These are phyloP conservation scores for Aspergillus spinulosporus DNA, from an alignment of 2,329 filamentous ascomycete genomes.

Conservation along the genomic window DNA sequence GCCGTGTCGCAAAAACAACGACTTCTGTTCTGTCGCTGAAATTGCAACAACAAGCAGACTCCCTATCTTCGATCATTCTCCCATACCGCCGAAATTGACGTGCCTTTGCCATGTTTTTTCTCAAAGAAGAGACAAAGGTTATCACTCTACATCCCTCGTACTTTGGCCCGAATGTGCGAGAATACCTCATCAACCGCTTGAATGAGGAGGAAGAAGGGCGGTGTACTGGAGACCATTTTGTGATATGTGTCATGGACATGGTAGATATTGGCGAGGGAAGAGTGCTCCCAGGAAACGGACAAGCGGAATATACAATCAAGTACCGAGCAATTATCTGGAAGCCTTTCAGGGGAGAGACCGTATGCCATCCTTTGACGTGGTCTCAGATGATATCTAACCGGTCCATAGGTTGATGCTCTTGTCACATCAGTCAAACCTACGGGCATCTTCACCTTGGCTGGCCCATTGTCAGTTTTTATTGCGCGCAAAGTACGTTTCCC, in stretches of 20 bases:
- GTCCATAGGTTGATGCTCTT: constrained; percentile 79
- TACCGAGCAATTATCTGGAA: constrained; percentile 97
- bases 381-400: constrained; percentile 29
- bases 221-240: constrained; percentile 93
- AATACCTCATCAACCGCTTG: constrained; percentile 85
- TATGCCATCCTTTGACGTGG: constrained; percentile 51
- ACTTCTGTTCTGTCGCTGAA: neutral
- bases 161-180: constrained; percentile 90
- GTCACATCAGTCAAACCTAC: constrained; percentile 88
- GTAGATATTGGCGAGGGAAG: constrained; percentile 92
- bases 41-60: neutral
- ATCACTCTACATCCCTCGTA: constrained; percentile 96
- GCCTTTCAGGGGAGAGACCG: constrained; percentile 96
- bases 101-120: constrained; percentile 80
- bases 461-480: constrained; percentile 52
- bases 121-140: constrained; percentile 92
- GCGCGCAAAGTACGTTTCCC: constrained; percentile 66
- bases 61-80: neutral
- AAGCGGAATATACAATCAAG: constrained; percentile 91
- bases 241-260: constrained; percentile 96
- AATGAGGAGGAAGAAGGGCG: constrained; percentile 92
- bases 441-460: constrained; percentile 67
- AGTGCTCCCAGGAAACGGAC: constrained; percentile 85
- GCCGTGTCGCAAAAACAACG: neutral
- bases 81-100: neutral